Conservation (phyloP, 805 yeast species). For the Hyphopichia homilentoma region DNA sequence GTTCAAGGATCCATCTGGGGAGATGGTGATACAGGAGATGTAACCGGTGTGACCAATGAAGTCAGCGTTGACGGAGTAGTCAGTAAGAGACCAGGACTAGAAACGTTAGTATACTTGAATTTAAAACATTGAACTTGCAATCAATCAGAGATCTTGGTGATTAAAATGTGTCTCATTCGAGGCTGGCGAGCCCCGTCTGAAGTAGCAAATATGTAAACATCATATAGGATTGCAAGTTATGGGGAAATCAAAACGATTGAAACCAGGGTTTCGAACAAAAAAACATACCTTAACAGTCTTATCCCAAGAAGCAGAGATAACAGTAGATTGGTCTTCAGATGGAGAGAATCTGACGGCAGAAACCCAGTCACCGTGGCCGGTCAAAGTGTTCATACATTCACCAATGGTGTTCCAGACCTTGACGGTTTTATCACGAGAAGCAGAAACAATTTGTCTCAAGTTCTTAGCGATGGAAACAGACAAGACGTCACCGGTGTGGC, state of each 20-base stretch:
- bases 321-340: constrained; percentile 63
- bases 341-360: constrained; percentile 98
- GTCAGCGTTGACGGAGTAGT: constrained; percentile 87
- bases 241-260: constrained; percentile 5
- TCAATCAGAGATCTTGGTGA: constrained; percentile 99
- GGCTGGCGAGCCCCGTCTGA: constrained; percentile 71
- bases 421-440: constrained; percentile 98
- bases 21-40: constrained; percentile 93
- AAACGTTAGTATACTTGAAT: constrained; percentile 42
- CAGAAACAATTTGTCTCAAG: constrained; percentile 97
- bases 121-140: background rate
- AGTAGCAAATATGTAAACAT: constrained; percentile 98
- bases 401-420: constrained; percentile 99
- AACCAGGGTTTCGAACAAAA: constrained; percentile 2
- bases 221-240: constrained; percentile 42
- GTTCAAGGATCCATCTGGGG: constrained; percentile 99
- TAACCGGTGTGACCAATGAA: constrained; percentile 99
- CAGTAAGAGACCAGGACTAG: constrained; percentile 91
- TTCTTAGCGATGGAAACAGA: constrained; percentile 94
- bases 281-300: constrained; percentile 96
- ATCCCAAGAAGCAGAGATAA: constrained; percentile 98
- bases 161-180: constrained; percentile 91
- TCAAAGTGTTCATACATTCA: constrained; percentile 90
- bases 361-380: constrained; percentile 99
- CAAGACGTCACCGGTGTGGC: constrained; percentile 96